These are phyloP conservation scores for Orychophragmus violaceus DNA, from an alignment of 345 rosid genomes.

Conservation along the genomic window DNA sequence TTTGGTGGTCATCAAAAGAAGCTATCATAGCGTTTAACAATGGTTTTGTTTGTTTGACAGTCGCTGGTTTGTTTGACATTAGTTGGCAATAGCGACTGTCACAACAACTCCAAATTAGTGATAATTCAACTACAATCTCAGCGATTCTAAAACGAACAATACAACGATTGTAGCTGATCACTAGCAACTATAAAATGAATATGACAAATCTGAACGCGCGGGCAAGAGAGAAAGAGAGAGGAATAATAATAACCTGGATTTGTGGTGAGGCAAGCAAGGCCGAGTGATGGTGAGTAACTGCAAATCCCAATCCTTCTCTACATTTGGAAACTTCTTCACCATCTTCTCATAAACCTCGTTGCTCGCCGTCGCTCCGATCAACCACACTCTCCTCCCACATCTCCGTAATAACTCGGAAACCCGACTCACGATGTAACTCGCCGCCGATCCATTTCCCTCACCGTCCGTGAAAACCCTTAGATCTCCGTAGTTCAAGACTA, in stretches of 20 bases:
- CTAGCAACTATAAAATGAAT: no score
- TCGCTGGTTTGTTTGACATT: no score
- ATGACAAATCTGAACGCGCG: not conserved
- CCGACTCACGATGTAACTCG: slow-evolving; percentile 37
- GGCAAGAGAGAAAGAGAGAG: no score
- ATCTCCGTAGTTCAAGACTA: slow-evolving; percentile 61
- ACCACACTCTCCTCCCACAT: slow-evolving; percentile 44
- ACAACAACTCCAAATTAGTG: no score
- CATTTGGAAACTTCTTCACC: slow-evolving; percentile 41
- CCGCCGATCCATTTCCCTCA: slow-evolving; percentile 21
- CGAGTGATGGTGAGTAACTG: slow-evolving; percentile 64
- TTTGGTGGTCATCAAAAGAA: not conserved
- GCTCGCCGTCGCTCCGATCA: slow-evolving; percentile 57
- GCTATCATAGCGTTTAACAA: not conserved
- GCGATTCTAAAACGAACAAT: no score
- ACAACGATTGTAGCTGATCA: no score
- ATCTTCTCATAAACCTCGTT: slow-evolving; percentile 56
- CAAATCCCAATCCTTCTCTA: slow-evolving; percentile 80
- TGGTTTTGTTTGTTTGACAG: no score
- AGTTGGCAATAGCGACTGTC: no score
- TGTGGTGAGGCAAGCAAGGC: slow-evolving; percentile 46
- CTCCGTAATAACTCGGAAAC: slow-evolving; percentile 44
- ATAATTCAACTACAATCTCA: no score
- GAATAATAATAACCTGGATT: slow-evolving; percentile 49
- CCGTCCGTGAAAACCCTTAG: slow-evolving; percentile 35